Percentiles rank a stretch among this genome's conserved stretches.
Evolutionary conservation across 2,329 filamentous ascomycete species (phyloP).

Genomic region (Stagonosporopsis tanaceti): DNA sequence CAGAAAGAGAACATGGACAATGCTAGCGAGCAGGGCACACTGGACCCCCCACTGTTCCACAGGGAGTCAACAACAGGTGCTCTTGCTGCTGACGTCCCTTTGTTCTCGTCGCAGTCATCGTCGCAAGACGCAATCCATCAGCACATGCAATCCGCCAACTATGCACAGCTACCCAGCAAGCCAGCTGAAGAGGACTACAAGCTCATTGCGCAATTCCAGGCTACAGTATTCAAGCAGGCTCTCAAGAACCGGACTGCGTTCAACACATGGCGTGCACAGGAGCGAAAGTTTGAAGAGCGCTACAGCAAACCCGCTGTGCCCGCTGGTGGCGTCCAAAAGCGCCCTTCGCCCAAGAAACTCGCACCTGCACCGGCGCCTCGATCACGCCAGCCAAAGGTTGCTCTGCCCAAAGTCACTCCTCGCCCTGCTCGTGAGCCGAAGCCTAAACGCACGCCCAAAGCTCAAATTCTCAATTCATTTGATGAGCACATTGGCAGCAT

Average conservation of each 20-base stretch:
- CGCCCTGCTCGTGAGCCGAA: constrained; percentile 46
- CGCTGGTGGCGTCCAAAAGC: constrained; percentile 52
- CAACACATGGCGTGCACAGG: constrained; percentile 48
- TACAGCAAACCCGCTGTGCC: constrained; percentile 44
- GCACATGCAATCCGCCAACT: constrained; percentile 46
- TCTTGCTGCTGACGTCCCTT: constrained; percentile 42
- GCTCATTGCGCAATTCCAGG: constrained; percentile 43
- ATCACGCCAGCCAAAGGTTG: constrained; percentile 43
- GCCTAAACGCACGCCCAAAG: constrained; percentile 46
- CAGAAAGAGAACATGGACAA: constrained; percentile 49
- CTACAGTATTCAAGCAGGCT: constrained; percentile 42
- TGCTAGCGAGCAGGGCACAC: constrained; percentile 36
- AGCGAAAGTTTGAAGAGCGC: constrained; percentile 61
- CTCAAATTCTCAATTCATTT: constrained; percentile 44
- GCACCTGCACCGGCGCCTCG: constrained; percentile 48
- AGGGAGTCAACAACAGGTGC: constrained; percentile 31
- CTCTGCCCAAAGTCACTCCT: constrained; percentile 41
- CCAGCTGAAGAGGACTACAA: constrained; percentile 50
- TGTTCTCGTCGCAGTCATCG: constrained; percentile 35
- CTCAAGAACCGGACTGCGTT: constrained; percentile 50
- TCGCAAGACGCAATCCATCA: constrained; percentile 41
- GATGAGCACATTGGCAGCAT: constrained; percentile 42
- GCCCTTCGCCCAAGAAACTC: constrained; percentile 46
- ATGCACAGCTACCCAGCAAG: constrained; percentile 40
- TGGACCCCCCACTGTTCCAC: constrained; percentile 49